Evolutionary conservation across 2,329 filamentous ascomycete genomes (phyloP), one percentile per base, ranked within the genome.

Genomic region (Paecilomyces formosus): DNA sequence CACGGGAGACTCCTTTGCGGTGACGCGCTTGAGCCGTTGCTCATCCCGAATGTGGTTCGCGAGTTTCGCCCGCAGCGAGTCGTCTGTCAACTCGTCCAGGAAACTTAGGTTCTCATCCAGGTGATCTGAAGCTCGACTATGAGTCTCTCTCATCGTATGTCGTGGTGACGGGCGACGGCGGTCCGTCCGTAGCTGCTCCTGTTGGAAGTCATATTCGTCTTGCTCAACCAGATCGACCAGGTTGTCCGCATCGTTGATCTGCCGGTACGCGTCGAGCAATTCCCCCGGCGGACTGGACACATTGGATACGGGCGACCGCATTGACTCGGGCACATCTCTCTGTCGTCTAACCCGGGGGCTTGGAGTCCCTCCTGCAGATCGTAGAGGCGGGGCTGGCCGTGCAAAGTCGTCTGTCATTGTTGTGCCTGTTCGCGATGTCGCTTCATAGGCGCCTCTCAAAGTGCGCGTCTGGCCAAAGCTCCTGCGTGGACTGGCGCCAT

Each of bases 401-500:
- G 57, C 64, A 51, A 55, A 63, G 28, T 61, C 63, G 26, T 69
- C 67, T 45, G 65, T 62, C 64, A 69, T 72, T 57, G 64, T 64
- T 56, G 64, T 64, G 45, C 63, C 56, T 45, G 63, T 55, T 39
- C 66, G 68, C 55, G 69, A 72, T 53, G 71, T 66, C 26, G 68
- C 68, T 57, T 74, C 69, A 62, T 75, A 78, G 18, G 75, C 73
- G 56, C 71, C 72, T 55, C 71, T 72, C 56, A 78, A 61, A 8
- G 73, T 76, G 30, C 70, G 70, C 13, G 75, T 73, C 50, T 70
- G 62, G 51, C 69, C 70, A 58, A 74, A 70, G 39, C 65, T 70
- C 51, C 68, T 66, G 55, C 70, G 72, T 50, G 68, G 63, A 54
- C 68, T 66, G 39, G 65, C 57, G 33, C 61, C 68, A 64, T 70